These are phyloP conservation scores for Aspergillus sp. DNA, from an alignment of 2,329 filamentous ascomycete genomes.

Conservation along the genomic window DNA sequence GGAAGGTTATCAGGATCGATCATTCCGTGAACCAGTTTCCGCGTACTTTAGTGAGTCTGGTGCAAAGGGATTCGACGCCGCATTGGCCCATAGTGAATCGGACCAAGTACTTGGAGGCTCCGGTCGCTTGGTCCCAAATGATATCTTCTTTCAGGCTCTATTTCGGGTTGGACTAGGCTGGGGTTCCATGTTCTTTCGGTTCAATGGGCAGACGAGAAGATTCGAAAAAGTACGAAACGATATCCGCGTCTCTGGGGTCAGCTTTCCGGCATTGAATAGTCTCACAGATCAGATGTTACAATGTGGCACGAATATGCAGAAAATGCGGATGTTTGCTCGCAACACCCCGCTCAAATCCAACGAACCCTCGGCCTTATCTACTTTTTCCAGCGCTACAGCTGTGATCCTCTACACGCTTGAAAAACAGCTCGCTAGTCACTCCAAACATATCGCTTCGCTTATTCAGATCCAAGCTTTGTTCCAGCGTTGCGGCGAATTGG, in stretches of 20 bases:
- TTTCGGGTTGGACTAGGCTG: conserved; percentile 40
- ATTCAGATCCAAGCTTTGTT: conserved; percentile 35
- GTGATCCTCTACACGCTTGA: conserved; percentile 35
- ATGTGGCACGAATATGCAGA: conserved; percentile 35
- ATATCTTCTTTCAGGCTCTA: conserved; percentile 36
- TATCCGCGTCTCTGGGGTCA: conserved; percentile 48
- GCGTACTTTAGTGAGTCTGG: conserved; percentile 42
- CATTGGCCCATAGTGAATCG: conserved; percentile 23
- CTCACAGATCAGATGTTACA: conserved; percentile 25
- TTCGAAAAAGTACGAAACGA: conserved; percentile 40
- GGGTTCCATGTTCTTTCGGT: conserved; percentile 40
- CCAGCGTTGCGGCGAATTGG: conserved; percentile 32
- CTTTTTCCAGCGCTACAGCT: conserved; percentile 28
- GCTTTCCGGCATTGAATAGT: conserved; percentile 35
- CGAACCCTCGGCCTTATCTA: conserved; percentile 28
- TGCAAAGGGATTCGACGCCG: conserved; percentile 35
- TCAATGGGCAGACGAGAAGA: conserved; percentile 26
- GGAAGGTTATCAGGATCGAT: conserved; percentile 35
- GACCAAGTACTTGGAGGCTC: conserved; percentile 15
- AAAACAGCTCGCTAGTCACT: conserved; percentile 24
- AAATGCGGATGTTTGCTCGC: conserved; percentile 30
- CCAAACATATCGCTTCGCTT: conserved; percentile 24
- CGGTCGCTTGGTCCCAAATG: conserved; percentile 28
- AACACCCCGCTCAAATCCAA: conserved; percentile 19
- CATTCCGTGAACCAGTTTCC: conserved; percentile 27